These are phyloP conservation scores for Euphrasia arctica DNA, from an alignment of 305 asterid species.

Conservation along the genomic window DNA sequence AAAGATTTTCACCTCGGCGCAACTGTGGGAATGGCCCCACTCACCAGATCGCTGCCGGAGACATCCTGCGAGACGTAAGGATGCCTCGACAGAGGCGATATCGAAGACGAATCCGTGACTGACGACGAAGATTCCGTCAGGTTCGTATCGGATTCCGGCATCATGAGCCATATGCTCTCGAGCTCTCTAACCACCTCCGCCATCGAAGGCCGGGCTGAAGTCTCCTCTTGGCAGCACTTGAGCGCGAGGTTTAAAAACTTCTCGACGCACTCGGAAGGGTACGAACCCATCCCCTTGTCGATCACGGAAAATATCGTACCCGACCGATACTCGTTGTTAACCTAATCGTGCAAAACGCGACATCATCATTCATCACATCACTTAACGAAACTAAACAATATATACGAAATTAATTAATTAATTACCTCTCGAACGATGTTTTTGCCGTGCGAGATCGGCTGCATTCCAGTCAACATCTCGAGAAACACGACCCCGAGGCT, in stretches of 20 bases:
- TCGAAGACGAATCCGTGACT: conserved; percentile 36
- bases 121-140: conserved; percentile 29
- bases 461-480: conserved; percentile 94
- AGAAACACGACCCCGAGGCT: conserved; percentile 96
- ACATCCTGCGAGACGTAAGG: conserved; percentile 51
- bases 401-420: no score
- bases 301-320: conserved; percentile 72
- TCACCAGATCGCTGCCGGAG: conserved; percentile 70
- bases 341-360: conserved; percentile 37
- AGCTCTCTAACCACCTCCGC: conserved; percentile 72
- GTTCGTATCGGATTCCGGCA: conserved; percentile 56
- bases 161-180: conserved; percentile 63
- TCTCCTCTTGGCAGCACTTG: conserved; percentile 72
- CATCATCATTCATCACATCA: conserved; percentile 11
- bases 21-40: conserved; percentile 61
- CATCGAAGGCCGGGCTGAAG: conserved; percentile 76
- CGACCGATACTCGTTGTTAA: conserved; percentile 62
- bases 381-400: no score
- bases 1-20: conserved; percentile 45
- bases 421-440: conserved; percentile 95
- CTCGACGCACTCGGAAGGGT: conserved; percentile 71
- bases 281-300: conserved; percentile 79
- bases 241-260: conserved; percentile 72
- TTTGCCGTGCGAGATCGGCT: conserved; percentile 94
- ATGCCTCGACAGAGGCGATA: conserved; percentile 37